Conservation (phyloP, 164 flowering plant genomes). For the Paratinospora sagittata region DNA sequence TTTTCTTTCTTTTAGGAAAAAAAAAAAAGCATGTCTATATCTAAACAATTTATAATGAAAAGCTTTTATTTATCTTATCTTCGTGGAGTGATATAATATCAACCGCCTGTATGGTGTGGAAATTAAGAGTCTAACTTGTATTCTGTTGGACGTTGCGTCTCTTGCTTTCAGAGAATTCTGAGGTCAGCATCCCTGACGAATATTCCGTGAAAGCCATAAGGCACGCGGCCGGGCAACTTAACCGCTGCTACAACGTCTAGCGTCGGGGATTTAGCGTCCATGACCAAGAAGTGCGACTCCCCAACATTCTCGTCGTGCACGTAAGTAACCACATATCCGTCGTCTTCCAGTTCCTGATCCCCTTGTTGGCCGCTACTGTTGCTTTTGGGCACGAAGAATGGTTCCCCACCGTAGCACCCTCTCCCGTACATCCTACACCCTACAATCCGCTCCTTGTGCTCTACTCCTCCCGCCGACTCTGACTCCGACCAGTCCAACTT, state of each 20-base stretch:
- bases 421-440: slow-evolving; percentile 43
- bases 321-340: slow-evolving; percentile 56
- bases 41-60: no score
- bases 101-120: no score
- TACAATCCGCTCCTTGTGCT: slow-evolving; percentile 40
- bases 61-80: no score
- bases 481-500: slow-evolving; percentile 45
- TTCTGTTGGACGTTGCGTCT: no score
- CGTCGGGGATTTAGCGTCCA: slow-evolving; percentile 71
- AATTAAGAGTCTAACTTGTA: no score
- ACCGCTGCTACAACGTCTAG: slow-evolving; percentile 68
- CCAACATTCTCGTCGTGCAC: slow-evolving; percentile 50
- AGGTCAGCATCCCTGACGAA: slow-evolving; percentile 58
- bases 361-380: slow-evolving; percentile 12
- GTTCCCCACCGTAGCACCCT: slow-evolving; percentile 76
- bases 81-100: no score
- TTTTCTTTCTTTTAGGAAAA: no score
- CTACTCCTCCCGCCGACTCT: slow-evolving; percentile 8
- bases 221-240: slow-evolving; percentile 65
- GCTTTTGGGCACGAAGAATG: slow-evolving; percentile 52
- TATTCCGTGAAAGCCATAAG: slow-evolving; percentile 81
- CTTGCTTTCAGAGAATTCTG: slow-evolving; percentile 14
- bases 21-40: no score
- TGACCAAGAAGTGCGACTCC: slow-evolving; percentile 65
- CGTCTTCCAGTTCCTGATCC: slow-evolving; percentile 52